phyloP scores from a whole-genome alignment of 139 green algal genomes.

The Picochlorum sp. region DNA sequence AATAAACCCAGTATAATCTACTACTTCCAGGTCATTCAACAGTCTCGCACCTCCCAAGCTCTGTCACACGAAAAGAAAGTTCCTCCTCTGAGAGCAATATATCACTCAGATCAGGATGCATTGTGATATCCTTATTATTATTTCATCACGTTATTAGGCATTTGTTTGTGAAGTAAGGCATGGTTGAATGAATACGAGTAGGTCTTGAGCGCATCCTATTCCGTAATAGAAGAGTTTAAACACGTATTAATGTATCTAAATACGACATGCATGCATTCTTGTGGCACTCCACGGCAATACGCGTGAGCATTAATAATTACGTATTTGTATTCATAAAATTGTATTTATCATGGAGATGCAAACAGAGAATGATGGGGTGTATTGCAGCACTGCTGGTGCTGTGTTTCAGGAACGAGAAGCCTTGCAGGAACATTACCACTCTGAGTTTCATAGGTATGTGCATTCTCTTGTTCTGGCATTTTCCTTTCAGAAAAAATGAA shows the following conservation, averaged over 20 bases:
- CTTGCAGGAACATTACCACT: constrained; percentile 79
- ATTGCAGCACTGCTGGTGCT: constrained; percentile 65
- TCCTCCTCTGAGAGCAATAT: constrained; percentile 31
- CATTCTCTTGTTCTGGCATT: background rate
- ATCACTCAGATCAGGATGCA: constrained; percentile 22
- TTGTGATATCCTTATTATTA: too few relatives aligned
- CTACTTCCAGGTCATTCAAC: background rate
- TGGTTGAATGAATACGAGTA: too few relatives aligned
- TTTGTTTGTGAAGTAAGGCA: too few relatives aligned
- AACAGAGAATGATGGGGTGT: constrained; percentile 40
- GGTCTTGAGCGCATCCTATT: background rate
- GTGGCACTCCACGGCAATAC: background rate
- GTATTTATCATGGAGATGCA: constrained; percentile 2
- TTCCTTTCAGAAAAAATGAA: background rate
- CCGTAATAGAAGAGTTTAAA: background rate
- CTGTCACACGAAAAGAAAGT: constrained; percentile 19
- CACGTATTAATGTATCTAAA: too few relatives aligned
- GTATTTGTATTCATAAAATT: too few relatives aligned
- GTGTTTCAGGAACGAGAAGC: constrained; percentile 63
- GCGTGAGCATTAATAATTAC: too few relatives aligned
- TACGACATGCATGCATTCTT: too few relatives aligned
- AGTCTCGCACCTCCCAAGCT: constrained; percentile 30
- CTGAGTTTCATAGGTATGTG: constrained; percentile 72
- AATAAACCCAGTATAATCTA: background rate
- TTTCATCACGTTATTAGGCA: too few relatives aligned